Conservation (phyloP, 805 yeast species). For the Candida endomychidarum region DNA sequence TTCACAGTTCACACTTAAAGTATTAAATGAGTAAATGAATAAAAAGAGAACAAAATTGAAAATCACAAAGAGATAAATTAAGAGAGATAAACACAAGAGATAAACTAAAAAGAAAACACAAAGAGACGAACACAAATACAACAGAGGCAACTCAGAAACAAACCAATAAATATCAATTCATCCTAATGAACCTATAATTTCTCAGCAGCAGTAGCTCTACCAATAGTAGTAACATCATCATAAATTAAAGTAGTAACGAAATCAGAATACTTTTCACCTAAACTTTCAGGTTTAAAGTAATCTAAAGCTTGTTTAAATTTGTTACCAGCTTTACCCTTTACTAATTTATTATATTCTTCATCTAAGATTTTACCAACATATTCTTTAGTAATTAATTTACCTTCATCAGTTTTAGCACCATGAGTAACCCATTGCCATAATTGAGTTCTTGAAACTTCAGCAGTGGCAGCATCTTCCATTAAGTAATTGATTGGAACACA, state of each 20-base stretch:
- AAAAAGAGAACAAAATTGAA: too few relatives aligned
- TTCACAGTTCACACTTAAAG: too few relatives aligned
- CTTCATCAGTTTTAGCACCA: conserved; percentile 59
- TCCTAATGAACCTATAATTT: conserved; percentile 32
- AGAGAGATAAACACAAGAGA: too few relatives aligned
- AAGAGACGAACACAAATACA: background rate
- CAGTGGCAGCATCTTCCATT: conserved; percentile 92
- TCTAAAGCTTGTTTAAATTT: conserved; percentile 69
- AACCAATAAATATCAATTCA: conserved; percentile 4
- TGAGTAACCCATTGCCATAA: conserved; percentile 83
- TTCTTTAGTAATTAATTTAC: conserved; percentile 57
- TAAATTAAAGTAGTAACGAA: conserved; percentile 75
- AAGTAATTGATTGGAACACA: conserved; percentile 83
- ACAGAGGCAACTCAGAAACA: background rate
- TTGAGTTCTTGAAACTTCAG: conserved; percentile 82
- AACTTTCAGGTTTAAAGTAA: conserved; percentile 69
- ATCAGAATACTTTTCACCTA: conserved; percentile 71
- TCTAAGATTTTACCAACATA: conserved; percentile 56
- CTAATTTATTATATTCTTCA: conserved; percentile 59
- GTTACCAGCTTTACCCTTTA: conserved; percentile 55
- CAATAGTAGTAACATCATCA: conserved; percentile 64
- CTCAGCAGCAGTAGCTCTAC: conserved; percentile 43
- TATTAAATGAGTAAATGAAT: too few relatives aligned
- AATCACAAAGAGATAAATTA: too few relatives aligned
- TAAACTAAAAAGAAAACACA: too few relatives aligned